A percentile compares a stretch with the other conserved stretches of the same genome.
Conservation (phyloP, 352 stramenopile species). For the Phytophthora constricta region DNA sequence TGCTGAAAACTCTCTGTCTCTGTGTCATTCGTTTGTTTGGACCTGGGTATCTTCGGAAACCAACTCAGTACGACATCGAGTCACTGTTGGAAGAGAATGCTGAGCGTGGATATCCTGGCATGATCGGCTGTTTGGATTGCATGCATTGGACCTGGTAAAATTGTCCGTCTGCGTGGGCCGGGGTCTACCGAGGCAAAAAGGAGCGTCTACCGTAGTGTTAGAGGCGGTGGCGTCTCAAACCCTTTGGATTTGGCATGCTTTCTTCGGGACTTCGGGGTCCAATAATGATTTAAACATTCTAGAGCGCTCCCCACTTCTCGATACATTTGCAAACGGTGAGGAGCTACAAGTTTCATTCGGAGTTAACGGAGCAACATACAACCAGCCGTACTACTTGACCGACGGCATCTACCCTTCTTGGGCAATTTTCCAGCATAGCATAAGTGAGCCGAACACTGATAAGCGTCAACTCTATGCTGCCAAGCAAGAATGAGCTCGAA, state of each 20-base stretch:
- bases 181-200: neutral
- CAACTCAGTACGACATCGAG: neutral
- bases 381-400: neutral
- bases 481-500: neutral
- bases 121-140: neutral
- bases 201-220: neutral
- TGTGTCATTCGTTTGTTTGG: neutral
- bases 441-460: neutral
- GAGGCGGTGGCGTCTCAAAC: neutral
- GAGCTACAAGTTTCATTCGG: neutral
- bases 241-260: conserved; percentile 1
- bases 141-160: conserved; percentile 7
- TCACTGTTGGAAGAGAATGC: conserved; percentile 1
- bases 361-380: neutral
- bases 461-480: neutral
- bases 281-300: conserved; percentile 5
- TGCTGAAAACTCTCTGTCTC: neutral
- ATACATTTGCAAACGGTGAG: neutral
- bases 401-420: neutral
- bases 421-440: conserved; percentile 1
- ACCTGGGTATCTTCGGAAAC: conserved; percentile 3
- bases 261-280: neutral
- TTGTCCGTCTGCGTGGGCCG: neutral
- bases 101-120: neutral
- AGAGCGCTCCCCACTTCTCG: neutral